Base-by-base conservation (phyloP, 2,329 filamentous ascomycete species). In the Penicillium paneum region DNA sequence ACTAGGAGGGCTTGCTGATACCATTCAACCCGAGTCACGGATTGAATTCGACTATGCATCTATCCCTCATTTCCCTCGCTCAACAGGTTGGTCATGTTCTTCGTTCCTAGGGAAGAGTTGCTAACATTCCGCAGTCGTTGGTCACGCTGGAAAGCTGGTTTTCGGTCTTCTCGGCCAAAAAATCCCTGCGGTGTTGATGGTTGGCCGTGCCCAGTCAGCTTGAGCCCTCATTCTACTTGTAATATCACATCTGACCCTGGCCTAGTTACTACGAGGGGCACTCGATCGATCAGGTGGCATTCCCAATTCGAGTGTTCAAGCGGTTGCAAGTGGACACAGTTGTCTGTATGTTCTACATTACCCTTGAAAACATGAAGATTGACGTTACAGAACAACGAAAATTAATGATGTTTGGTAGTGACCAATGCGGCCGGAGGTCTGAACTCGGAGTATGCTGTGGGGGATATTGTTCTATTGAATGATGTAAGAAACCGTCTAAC, bases 371-470 rank as follows among this genome's bases (percentile, higher is more conserved):
- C 13, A 8, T 8, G 17, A 32, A 21, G 42, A 24, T 38, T 24
- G 26, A 39, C 21, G 0, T n/a, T 51, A 46, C 13, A 29, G 31
- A 46, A 43, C 28, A 46, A 26, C 49, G 24, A 41, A 38, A 10
- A 39, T 32, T 54, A 44, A 52, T 57, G 39, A 59, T 32, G 19
- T 48, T 34, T 47, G 36, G 52, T 63, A 83, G 82, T 87, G 60
- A 88, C 85, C 40, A 88, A 88, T 67, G 85, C 85, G 40, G 83
- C 84, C 38, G 85, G 85, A 54, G 84, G 83, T 12, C 70, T 88
- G 34, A 87, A 88, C 68, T 77, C 80, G n/a, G 77, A 79, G 35
- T 88, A 86, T 71, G 73, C 71, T 24, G 83, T 87, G 29, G 85
- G 85, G 44, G 85, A 88, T 67, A 82, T 88, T 54, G 81, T 87